A percentile compares a stretch with the other conserved stretches of the same genome.
Conservation (phyloP, 768 basidiomycete species). For the Auricularia sp. region DNA sequence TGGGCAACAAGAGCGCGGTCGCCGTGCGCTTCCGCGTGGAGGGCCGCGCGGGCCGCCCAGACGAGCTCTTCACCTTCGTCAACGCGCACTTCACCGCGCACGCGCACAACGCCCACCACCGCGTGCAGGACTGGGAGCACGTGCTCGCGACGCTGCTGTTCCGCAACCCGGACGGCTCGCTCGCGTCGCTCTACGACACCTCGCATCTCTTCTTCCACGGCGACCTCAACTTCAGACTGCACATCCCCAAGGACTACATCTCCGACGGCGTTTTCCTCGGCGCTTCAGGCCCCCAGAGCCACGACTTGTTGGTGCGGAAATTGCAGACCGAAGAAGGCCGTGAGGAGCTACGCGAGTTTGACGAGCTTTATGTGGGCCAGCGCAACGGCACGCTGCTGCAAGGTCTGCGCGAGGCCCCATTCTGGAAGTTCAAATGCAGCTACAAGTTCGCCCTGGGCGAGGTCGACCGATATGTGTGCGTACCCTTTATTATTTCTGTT, state of each 20-base stretch:
- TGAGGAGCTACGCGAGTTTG: conserved; percentile 56
- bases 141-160: conserved; percentile 80
- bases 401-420: conserved; percentile 74
- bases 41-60: conserved; percentile 36
- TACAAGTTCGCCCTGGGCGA: conserved; percentile 82
- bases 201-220: conserved; percentile 91
- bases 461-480: conserved; percentile 73
- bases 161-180: conserved; percentile 18
- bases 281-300: background rate
- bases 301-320: conserved; percentile 26
- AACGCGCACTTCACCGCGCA: conserved; percentile 87
- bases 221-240: conserved; percentile 85
- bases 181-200: conserved; percentile 67
- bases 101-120: conserved; percentile 47
- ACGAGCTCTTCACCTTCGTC: conserved; percentile 89
- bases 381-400: conserved; percentile 56
- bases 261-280: conserved; percentile 16
- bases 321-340: conserved; percentile 43
- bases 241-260: conserved; percentile 47
- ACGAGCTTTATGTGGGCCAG: conserved; percentile 59
- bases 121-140: conserved; percentile 70
- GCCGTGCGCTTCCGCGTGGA: conserved; percentile 72
- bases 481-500: conserved; percentile 7
- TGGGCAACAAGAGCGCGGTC: conserved; percentile 96
- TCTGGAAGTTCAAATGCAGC: conserved; percentile 83